Evolutionary conservation across 1,284 basidiomycete genomes (phyloP).

Genomic region (Fomitopsis pinicola): DNA sequence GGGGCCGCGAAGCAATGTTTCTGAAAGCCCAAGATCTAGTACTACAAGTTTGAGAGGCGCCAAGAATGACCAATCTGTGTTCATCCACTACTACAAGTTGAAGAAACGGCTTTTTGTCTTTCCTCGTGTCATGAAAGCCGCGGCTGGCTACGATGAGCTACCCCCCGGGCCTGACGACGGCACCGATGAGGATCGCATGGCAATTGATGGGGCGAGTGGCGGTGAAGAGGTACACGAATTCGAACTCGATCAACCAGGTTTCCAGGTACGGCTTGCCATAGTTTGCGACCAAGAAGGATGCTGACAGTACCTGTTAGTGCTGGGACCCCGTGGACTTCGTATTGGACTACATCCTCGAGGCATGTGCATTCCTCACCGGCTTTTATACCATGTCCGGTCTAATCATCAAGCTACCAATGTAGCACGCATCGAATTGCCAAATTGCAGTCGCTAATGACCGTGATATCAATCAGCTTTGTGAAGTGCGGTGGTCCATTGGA

Average conservation of each 20-base stretch:
- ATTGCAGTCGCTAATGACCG: conserved; percentile 16
- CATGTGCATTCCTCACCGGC: neutral
- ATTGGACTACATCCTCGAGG: conserved; percentile 18
- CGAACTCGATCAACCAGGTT: neutral
- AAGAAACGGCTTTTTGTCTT: conserved; percentile 11
- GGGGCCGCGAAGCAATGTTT: neutral
- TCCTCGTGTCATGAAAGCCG: conserved; percentile 10
- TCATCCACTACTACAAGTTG: conserved; percentile 21
- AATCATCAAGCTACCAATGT: neutral
- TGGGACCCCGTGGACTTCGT: conserved; percentile 16
- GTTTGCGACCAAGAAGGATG: too few species aligned
- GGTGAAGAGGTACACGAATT: conserved; percentile 7
- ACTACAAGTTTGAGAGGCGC: neutral
- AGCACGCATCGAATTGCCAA: conserved; percentile 9
- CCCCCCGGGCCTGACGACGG: conserved; percentile 3
- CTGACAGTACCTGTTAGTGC: neutral
- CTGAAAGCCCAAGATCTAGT: neutral
- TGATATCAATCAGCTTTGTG: conserved; percentile 13
- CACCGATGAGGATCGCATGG: neutral
- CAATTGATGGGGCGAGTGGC: neutral
- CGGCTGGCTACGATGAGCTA: conserved; percentile 12
- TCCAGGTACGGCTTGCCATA: neutral
- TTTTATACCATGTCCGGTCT: neutral
- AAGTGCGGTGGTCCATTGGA: conserved; percentile 1
- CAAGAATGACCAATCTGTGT: conserved; percentile 9